Conservation (phyloP, 495 filamentous ascomycete genomes). For the Lasiosphaeria ovina region DNA sequence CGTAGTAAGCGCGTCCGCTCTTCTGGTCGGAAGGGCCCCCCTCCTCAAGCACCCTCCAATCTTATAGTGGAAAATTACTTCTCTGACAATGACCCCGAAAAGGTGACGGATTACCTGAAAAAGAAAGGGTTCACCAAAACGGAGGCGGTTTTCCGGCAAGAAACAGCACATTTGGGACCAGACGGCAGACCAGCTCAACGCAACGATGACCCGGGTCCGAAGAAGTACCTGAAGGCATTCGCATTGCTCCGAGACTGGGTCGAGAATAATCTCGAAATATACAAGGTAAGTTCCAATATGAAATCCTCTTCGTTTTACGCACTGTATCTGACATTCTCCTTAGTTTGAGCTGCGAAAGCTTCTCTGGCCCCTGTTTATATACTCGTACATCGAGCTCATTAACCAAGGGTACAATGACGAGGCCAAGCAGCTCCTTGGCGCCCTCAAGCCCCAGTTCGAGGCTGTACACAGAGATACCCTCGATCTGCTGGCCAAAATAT, state of each 20-base stretch:
- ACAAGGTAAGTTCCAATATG: slow-evolving; percentile 61
- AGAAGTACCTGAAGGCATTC: slow-evolving; percentile 74
- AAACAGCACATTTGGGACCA: slow-evolving; percentile 71
- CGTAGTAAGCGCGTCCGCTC: no score
- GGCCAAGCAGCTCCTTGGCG: slow-evolving; percentile 65
- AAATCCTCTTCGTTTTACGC: neutral
- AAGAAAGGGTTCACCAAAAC: slow-evolving; percentile 95
- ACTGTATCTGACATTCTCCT: slow-evolving; percentile 27
- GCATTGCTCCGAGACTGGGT: slow-evolving; percentile 75
- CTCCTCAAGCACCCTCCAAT: no score
- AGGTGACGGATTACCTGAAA: slow-evolving; percentile 94
- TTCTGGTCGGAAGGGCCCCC: no score
- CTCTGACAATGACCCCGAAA: neutral
- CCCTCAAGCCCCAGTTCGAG: slow-evolving; percentile 66
- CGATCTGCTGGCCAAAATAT: slow-evolving; percentile 62
- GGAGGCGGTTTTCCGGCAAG: slow-evolving; percentile 87
- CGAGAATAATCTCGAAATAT: slow-evolving; percentile 85
- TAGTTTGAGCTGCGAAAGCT: slow-evolving; percentile 84
- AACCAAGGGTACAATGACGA: slow-evolving; percentile 68
- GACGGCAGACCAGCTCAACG: slow-evolving; percentile 69
- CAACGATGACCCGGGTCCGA: slow-evolving; percentile 65
- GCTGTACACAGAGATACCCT: slow-evolving; percentile 75
- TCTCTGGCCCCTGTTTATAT: slow-evolving; percentile 89
- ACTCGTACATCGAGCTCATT: slow-evolving; percentile 85
- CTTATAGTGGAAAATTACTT: no score